Evolutionary conservation across 768 basidiomycete genomes (phyloP), one percentile per base, ranked within the genome.

Genomic region (Amanita pseudoporphyria): DNA sequence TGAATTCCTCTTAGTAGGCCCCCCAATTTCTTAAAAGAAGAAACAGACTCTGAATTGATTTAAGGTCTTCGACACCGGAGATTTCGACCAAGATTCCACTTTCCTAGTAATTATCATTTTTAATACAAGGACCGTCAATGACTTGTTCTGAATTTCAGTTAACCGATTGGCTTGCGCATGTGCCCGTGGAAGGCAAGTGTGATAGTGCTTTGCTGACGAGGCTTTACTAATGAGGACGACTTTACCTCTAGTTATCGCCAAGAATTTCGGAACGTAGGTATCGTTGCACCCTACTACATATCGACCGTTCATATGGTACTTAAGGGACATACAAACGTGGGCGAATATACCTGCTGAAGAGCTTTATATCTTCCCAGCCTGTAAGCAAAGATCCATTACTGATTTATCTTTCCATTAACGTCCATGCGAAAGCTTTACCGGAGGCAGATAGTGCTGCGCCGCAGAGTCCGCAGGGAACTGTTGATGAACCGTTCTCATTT

Each of bases 131-230:
- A 10, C 5, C 18, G 19, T n/a, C 26, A 39, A 12, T 26, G 31
- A 28, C 38, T 18, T 37, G 6, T 33, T 42, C 16, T 1, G 26
- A 6, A 19, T 32, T 21, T 12, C 50, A 75, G 71, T 57, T 78
- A 45, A 77, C 77, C 2, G 78, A 80, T 56, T 79, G 77, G 74
- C 55, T 78, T 13, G 59, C 73, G 2, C 78, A 79, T 46, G 65
- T 72, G 39, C 77, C 78, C n/a, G 70, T 67, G 16, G 77, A 76
- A 61, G 68, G 69, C 65, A 39, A 38, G 53, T 49, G 16, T 21
- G n/a, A 28, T 33, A 24, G 10, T 31, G 14, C 22, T 10, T 28
- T 7, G 3, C 24, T 6, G 5, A 42, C 21, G 37, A 24, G 3
- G 37, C 13, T 37, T 1, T 3, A 18, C 38, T 30, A 31, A 47